Percentiles rank a stretch among this genome's conserved stretches.
Evolutionary conservation across 768 basidiomycete genomes (phyloP).

Genomic region (Lactarius evosmus): DNA sequence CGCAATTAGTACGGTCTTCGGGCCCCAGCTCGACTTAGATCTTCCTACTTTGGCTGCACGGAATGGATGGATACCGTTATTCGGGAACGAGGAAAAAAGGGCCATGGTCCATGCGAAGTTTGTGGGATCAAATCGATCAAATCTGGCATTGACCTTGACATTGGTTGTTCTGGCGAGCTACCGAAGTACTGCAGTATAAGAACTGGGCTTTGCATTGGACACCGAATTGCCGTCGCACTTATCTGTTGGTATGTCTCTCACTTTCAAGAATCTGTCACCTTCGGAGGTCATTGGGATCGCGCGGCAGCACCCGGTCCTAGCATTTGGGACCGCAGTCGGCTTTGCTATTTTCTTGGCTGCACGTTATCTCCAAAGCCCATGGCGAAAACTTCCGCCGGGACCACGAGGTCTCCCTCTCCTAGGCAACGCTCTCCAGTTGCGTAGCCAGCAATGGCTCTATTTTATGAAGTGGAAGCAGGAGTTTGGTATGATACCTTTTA

Average conservation of each 20-base stretch:
- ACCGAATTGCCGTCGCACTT: neutral
- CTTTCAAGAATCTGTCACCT: slow-evolving; percentile 3
- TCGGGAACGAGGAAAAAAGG: no score
- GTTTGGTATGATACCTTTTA: slow-evolving; percentile 7
- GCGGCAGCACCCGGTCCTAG: slow-evolving; percentile 1
- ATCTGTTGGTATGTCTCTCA: neutral
- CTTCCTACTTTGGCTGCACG: no score
- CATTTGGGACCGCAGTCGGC: neutral
- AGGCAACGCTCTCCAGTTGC: slow-evolving; percentile 20
- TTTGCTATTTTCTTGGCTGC: neutral
- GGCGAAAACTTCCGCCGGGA: slow-evolving; percentile 24
- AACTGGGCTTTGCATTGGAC: neutral
- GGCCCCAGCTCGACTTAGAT: no score
- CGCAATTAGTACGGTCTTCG: no score
- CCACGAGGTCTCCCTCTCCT: slow-evolving; percentile 23
- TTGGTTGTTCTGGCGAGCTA: no score
- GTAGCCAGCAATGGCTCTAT: slow-evolving; percentile 24
- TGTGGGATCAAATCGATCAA: no score
- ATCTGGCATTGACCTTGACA: no score
- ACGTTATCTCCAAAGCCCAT: slow-evolving; percentile 25
- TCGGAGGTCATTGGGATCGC: neutral
- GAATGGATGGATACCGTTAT: no score
- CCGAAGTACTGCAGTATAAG: no score
- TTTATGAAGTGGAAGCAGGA: slow-evolving; percentile 22
- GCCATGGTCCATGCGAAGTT: no score